Evolutionary conservation across 108 stramenopile genomes (phyloP), one percentile per base, ranked within the genome.

Genomic region (Fistulifera pelliculosa): DNA sequence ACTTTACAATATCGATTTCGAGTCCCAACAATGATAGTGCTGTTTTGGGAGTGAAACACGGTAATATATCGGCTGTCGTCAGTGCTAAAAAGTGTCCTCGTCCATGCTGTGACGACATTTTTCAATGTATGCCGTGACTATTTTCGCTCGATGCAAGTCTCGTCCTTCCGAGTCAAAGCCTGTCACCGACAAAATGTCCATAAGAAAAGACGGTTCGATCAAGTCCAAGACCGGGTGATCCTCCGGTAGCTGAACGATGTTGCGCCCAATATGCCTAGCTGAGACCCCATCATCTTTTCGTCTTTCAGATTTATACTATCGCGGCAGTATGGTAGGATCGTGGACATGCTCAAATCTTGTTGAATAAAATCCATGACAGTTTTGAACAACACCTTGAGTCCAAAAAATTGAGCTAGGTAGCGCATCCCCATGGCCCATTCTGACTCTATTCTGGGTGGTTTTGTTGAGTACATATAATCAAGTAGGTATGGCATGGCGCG

Each of bases 321-420:
- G 43, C 61, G 27, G 13, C 65, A 28, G 52, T 77, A 77, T 0
- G 11, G 3, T n/a, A 26, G 31, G 16, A 72, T 38, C 50, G 59
- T 77, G 24, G 12, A n/a, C 40, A 77, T 27, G 17, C 50, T 52
- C 57, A 77, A 55, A 38, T 77, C 70, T 27, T 54, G 8, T n/a
- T 54, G 18, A 5, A 77, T 54, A 35, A 64, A 77, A 16, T 66
- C 60, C 54, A 77, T 47, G 0, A 69, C 63, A 26, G 65, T 58
- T 41, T 64, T 59, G 49, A 66, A 54, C 48, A 77, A 40, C 26
- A 50, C 38, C 41, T 47, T 55, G 3, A 77, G 52, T 13, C 66
- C 68, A 43, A 77, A 72, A 12, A 65, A 69, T 25, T 71, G 42
- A 6, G 76, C 54, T 27, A 77, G 40, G 50, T 65, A 70, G n/a